These are phyloP conservation scores for Nyctanthes arbortristis DNA, from an alignment of 257 asterid genomes.

Conservation along the genomic window DNA sequence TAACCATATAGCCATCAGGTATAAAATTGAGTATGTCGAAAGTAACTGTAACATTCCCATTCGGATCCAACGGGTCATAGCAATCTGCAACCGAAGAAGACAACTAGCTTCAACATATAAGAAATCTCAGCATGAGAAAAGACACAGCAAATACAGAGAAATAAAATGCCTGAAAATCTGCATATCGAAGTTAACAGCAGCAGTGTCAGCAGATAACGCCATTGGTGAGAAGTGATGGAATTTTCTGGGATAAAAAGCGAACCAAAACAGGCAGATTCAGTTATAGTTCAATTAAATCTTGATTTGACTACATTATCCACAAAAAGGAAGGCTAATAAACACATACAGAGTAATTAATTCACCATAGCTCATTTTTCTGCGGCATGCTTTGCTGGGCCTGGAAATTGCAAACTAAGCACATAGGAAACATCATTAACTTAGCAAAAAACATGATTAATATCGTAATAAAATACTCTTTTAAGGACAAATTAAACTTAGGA, in stretches of 20 bases:
- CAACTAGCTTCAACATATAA: slow-evolving; percentile 2
- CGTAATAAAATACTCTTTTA: slow-evolving; percentile 28
- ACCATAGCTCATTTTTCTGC: background rate
- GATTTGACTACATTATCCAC: background rate
- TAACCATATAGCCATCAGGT: slow-evolving; percentile 62
- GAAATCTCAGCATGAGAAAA: slow-evolving; percentile 5
- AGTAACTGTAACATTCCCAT: slow-evolving; percentile 54
- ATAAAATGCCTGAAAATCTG: slow-evolving; percentile 49
- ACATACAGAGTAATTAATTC: background rate
- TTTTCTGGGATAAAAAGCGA: background rate
- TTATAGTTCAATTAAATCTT: slow-evolving; percentile 6
- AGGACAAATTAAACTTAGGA: slow-evolving; percentile 14
- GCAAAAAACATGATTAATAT: slow-evolving; percentile 18
- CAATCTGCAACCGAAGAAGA: slow-evolving; percentile 48
- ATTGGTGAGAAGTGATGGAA: slow-evolving; percentile 9
- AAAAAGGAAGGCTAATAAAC: slow-evolving; percentile 5
- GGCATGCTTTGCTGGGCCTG: background rate
- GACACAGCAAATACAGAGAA: slow-evolving; percentile 6
- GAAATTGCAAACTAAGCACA: slow-evolving; percentile 22
- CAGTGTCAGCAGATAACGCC: slow-evolving; percentile 26
- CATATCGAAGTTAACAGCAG: slow-evolving; percentile 25
- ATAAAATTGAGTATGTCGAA: slow-evolving; percentile 51
- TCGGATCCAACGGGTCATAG: slow-evolving; percentile 76
- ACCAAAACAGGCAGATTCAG: background rate
- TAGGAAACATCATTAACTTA: slow-evolving; percentile 35